Base-by-base conservation (phyloP, 2,329 filamentous ascomycete genomes). In the Aspergillus carbonarius region DNA sequence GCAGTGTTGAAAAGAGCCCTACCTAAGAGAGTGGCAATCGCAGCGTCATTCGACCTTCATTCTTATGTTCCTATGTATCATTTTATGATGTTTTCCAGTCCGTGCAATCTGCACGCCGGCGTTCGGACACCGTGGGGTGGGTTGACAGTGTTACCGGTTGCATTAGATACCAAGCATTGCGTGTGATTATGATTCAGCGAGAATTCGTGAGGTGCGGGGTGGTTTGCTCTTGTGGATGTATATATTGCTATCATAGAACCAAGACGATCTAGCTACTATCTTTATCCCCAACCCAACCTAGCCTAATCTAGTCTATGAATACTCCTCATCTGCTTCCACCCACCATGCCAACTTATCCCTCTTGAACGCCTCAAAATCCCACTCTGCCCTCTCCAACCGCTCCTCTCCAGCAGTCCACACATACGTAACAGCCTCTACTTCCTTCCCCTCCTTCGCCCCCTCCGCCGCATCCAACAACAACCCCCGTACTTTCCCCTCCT, bases 311-410 rank as follows among this genome's bases (percentile, higher is more conserved):
- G 8, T 44, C 42, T 46, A 46, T 10, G 78, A 78, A 58, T 82
- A 78, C 17, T 73, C 76, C 60, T 80, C 78, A 32, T 72, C 72
- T 0, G 68, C 73, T 12, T 79, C 82, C 59, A 82, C 78, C 86
- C 86, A 88, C 65, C 78, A 77, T 50, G 74, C 69, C 82, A 89
- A 79, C 79, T 92, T 96, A 61, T 95, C 88, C 67, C 82, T 81
- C 61, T 88, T 85, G 72, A 97, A 98, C 62, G 90, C 86, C 49
- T 88, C 86, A 77, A 92, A 95, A 72, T 96, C 91, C 93, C 93
- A 98, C 73, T 96, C 92, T 20, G 79, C 75, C 32, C 84, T 79
- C 73, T 96, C 91, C 17, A 98, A 76, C 0, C 69, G 37, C 0
- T 74, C 64, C 15, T 77, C 72, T 1, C 78, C 62, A 13, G 70